A percentile compares a stretch with the other conserved stretches of the same genome.
Evolutionary conservation across 2,329 filamentous ascomycete species (phyloP).

Genomic region (Reticulascus tulasneorum): DNA sequence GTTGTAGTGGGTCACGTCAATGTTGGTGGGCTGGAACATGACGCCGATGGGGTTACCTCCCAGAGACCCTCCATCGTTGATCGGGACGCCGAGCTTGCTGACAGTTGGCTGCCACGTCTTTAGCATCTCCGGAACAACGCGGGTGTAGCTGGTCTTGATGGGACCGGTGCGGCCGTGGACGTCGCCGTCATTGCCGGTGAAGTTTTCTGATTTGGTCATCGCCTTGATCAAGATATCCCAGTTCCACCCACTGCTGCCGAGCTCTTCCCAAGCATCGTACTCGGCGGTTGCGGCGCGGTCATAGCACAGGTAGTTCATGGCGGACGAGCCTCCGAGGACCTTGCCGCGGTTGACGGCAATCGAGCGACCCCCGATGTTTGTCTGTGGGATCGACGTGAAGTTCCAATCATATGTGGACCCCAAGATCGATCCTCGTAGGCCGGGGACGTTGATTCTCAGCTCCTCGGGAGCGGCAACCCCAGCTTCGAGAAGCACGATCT

Average conservation of each 20-base stretch:
- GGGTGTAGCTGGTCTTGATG: constrained; percentile 14
- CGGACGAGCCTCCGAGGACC: constrained; percentile 43
- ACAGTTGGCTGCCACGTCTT: constrained; percentile 12
- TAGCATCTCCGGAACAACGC: constrained; percentile 7
- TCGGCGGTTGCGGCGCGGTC: constrained; percentile 30
- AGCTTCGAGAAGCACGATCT: constrained; percentile 26
- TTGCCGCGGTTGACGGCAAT: constrained; percentile 41
- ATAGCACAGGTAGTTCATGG: constrained; percentile 40
- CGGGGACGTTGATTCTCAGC: constrained; percentile 26
- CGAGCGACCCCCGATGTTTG: constrained; percentile 31
- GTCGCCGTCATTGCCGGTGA: constrained; percentile 16
- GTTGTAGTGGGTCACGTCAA: constrained; percentile 26
- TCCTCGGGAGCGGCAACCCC: constrained; percentile 24
- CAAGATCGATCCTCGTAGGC: constrained; percentile 23
- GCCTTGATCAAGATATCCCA: constrained; percentile 30
- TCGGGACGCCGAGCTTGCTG: constrained; percentile 3
- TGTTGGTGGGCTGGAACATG: constrained; percentile 24
- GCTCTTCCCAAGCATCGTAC: constrained; percentile 32
- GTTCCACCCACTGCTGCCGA: constrained; percentile 30
- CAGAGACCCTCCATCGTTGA: constrained; percentile 8
- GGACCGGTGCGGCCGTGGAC: constrained; percentile 17
- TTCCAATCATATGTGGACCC: constrained; percentile 33
- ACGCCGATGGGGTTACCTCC: constrained; percentile 11
- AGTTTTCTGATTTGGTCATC: constrained; percentile 24
- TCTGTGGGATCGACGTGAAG: constrained; percentile 38